A percentile compares a stretch with the other conserved stretches of the same genome.
Evolutionary conservation across 768 basidiomycete species (phyloP).

Genomic region (Lentinula sp.): DNA sequence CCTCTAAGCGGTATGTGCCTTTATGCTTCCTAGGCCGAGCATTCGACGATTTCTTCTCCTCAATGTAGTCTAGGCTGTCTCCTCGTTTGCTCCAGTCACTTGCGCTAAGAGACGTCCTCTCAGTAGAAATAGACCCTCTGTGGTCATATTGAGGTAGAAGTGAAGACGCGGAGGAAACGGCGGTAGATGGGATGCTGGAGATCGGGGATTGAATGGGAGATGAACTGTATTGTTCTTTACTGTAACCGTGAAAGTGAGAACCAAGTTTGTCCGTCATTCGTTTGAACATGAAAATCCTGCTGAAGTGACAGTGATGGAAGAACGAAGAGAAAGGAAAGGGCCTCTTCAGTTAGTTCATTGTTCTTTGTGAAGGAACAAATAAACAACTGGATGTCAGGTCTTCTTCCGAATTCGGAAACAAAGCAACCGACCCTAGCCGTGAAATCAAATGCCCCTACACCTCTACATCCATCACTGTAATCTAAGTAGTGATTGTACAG

Average conservation of each 20-base stretch:
- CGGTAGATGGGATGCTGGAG: slow-evolving; percentile 11
- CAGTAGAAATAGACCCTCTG: slow-evolving; percentile 63
- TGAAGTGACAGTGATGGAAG: slow-evolving; percentile 2
- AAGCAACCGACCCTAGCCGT: neutral
- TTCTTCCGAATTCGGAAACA: neutral
- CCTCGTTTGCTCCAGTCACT: slow-evolving; percentile 42
- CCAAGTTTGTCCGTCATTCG: slow-evolving; percentile 47
- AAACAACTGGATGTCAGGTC: neutral
- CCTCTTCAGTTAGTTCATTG: slow-evolving; percentile 14
- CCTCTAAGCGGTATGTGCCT: slow-evolving; percentile 64
- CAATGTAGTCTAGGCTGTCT: slow-evolving; percentile 28
- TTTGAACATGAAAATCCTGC: slow-evolving; percentile 33
- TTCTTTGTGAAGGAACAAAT: slow-evolving; percentile 17
- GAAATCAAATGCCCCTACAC: too few relatives aligned
- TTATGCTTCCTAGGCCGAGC: slow-evolving; percentile 42
- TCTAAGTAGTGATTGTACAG: too few relatives aligned
- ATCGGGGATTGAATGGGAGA: slow-evolving; percentile 3
- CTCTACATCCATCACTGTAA: too few relatives aligned
- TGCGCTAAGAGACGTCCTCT: slow-evolving; percentile 46
- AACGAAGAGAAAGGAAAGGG: slow-evolving; percentile 9
- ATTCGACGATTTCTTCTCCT: slow-evolving; percentile 20
- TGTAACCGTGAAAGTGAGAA: slow-evolving; percentile 20
- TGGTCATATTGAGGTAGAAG: slow-evolving; percentile 39
- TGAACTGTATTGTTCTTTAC: neutral
- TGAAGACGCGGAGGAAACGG: slow-evolving; percentile 22